Percentiles rank a stretch among this genome's conserved stretches.
These are phyloP conservation scores for Phytophthora sp. DNA, from an alignment of 352 stramenopile species.

Conservation along the genomic window DNA sequence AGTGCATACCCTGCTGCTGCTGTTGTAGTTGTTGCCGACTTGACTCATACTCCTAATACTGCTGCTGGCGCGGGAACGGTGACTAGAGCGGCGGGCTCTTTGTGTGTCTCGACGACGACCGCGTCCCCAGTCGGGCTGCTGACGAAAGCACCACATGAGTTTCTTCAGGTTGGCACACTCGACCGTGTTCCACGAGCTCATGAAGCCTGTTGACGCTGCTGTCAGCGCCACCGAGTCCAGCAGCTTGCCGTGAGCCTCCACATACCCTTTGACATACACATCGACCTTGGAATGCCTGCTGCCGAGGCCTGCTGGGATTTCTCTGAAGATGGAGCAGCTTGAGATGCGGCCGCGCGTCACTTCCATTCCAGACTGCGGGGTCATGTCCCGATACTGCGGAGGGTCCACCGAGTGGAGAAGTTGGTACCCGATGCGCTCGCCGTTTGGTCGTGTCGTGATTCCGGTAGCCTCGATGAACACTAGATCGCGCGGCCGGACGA, in stretches of 20 bases:
- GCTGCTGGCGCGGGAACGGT: constrained; percentile 21
- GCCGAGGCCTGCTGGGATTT: constrained; percentile 7
- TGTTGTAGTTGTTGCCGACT: neutral
- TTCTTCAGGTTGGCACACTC: constrained; percentile 55
- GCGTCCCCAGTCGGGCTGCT: constrained; percentile 3
- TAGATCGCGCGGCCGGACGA: constrained; percentile 34
- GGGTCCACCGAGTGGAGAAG: constrained; percentile 41
- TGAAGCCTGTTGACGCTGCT: constrained; percentile 43
- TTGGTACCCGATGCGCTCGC: constrained; percentile 38
- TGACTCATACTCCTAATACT: constrained; percentile 18
- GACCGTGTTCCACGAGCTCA: constrained; percentile 55
- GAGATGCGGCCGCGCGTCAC: constrained; percentile 38
- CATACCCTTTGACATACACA: constrained; percentile 48
- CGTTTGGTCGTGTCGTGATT: constrained; percentile 29
- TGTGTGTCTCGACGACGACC: neutral
- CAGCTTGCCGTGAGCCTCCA: constrained; percentile 46
- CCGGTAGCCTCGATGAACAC: constrained; percentile 44
- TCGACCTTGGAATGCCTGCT: constrained; percentile 30
- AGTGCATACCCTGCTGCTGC: constrained; percentile 2
- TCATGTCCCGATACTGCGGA: constrained; percentile 26
- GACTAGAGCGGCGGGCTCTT: constrained; percentile 5
- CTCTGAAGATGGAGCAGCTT: constrained; percentile 40
- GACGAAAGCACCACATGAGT: constrained; percentile 44
- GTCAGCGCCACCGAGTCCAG: constrained; percentile 47
- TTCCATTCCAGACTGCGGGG: constrained; percentile 16